Evolutionary conservation across 495 filamentous ascomycete genomes (phyloP), one percentile per base, ranked within the genome.

Genomic region (Penicillium pulvis): DNA sequence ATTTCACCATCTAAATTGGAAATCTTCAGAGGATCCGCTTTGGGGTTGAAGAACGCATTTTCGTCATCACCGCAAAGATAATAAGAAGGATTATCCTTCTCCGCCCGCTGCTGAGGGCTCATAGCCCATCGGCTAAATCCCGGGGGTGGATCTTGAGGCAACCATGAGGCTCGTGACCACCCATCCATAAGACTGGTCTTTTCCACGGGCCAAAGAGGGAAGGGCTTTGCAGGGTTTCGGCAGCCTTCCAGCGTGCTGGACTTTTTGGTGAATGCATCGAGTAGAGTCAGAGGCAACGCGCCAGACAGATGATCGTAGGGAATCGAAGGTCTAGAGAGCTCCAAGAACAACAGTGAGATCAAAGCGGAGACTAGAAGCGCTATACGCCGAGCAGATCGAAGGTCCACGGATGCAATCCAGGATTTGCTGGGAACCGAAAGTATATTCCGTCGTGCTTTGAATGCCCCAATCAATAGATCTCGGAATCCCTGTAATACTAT

Each of bases 1-100:
- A 81, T 58, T 0, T 69, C 64, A 10, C 70, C 60, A 6, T 70
- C 71, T 16, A 79, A 56, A 50, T 81, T 81, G 7, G 73, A 73
- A 36, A 81, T 67, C 62, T 76, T 78, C 0, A 79, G 59, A 0
- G 78, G 77, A 51, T 81, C 78, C 2, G 59, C 56, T 10, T 65
- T 65, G 4, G 77, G 69, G 35, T 78, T 66, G 51, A 77, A 81
- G 36, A 70, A 70, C 44, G 62, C 59, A 26, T 68, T 56, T 10
- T 55, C 58, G 23, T 53, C 62, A 24, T 50, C 59, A 26, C 44
- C 30, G 33, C 62, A 68, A 11, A 61, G 47, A 43, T 58, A 67
- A 48, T 55, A 59, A 7, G 49, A 62, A 14, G 56, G 41, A 26
- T 69, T 69, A 24, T 67, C 64, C 28, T 62, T 62, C 49, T 61